Base-by-base conservation (phyloP, 2,329 filamentous ascomycete species). In the Aplosporella prunicola region DNA sequence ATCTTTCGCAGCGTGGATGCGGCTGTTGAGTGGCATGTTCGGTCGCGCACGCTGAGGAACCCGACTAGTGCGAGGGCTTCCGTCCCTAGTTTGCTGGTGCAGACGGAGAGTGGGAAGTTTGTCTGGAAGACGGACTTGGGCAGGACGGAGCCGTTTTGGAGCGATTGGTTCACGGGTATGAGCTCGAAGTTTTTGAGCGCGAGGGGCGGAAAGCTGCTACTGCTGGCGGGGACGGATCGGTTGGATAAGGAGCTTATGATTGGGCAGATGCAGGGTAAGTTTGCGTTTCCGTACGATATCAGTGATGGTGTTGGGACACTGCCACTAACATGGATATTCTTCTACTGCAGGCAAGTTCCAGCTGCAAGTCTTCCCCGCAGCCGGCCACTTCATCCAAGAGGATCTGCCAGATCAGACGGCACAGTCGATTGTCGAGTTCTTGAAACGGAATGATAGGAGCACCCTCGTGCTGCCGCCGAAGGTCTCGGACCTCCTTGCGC, bases 331-430 rank as follows among this genome's bases (percentile, higher is more conserved):
- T 20, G 13, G 10, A 18, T 15, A n/a, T 9, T 28, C 26, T 14
- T 14, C 3, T 29, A 8, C n/a, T 16, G 9, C 77, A 81, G 68
- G 88, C 5, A 96, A 96, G 69, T 98, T 96, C 55, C 87, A 93
- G 40, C 67, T 98, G 30, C 84, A 94, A 49, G 88, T 98, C 5
- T 83, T 96, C 50, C 88, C 91, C 1, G 85, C 94, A 56, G 87
- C 91, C 2, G 91, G 91, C 0, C 91, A 98, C 58, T 98, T 98
- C 53, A 78, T 98, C 39, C 91, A 98, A 47, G 91, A 98, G 59
- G 91, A 98, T 57, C 73, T 89, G 33, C 88, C 91, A 0, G 82
- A 87, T 52, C 93, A 89, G 67, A 93, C 82, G 28, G 91, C 91
- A 1, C 70, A 82, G 48, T 73, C 86, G 7, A 66, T 96, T 35